These are phyloP conservation scores for Kernera saxatilis DNA, from an alignment of 345 rosid species.

Conservation along the genomic window DNA sequence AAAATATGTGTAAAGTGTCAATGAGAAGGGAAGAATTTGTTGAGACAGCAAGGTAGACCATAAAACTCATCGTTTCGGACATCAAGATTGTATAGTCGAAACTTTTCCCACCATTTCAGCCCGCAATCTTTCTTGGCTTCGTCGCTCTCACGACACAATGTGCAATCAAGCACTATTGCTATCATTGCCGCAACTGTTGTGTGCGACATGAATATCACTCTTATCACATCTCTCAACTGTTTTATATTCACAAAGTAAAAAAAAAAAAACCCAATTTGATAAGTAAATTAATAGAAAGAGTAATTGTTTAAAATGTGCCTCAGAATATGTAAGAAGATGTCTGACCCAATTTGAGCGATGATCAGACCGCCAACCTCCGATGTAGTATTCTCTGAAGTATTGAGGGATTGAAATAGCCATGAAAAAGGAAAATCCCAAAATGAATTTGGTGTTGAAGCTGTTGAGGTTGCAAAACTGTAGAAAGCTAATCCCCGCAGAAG, in stretches of 20 bases:
- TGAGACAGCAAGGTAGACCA: slow-evolving; percentile 51
- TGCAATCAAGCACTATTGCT: slow-evolving; percentile 49
- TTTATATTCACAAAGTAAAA: background rate
- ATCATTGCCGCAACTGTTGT: slow-evolving; percentile 48
- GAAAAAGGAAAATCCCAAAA: slow-evolving; percentile 53
- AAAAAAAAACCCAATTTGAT: background rate
- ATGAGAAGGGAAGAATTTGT: slow-evolving; percentile 57
- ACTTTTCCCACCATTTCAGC: slow-evolving; percentile 66
- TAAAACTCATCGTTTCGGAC: slow-evolving; percentile 72
- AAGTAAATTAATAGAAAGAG: background rate
- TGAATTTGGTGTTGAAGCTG: slow-evolving; percentile 49
- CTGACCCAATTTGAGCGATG: slow-evolving; percentile 40
- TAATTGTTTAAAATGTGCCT: background rate
- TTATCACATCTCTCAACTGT: slow-evolving; percentile 46
- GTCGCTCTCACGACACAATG: slow-evolving; percentile 40
- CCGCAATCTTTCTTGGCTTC: slow-evolving; percentile 47
- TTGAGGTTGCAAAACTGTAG: slow-evolving; percentile 62
- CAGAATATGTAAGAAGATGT: background rate
- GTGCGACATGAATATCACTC: slow-evolving; percentile 61
- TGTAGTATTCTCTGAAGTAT: slow-evolving; percentile 49
- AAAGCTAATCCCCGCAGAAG: slow-evolving; percentile 50
- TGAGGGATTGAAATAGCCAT: slow-evolving; percentile 55
- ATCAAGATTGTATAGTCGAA: slow-evolving; percentile 46
- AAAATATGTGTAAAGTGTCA: slow-evolving; percentile 4
- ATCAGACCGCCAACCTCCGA: slow-evolving; percentile 33